Evolutionary conservation across 371 early-diverging fungal genomes (phyloP), one percentile per base, ranked within the genome.

Genomic region (Mucor lusitanicus): DNA sequence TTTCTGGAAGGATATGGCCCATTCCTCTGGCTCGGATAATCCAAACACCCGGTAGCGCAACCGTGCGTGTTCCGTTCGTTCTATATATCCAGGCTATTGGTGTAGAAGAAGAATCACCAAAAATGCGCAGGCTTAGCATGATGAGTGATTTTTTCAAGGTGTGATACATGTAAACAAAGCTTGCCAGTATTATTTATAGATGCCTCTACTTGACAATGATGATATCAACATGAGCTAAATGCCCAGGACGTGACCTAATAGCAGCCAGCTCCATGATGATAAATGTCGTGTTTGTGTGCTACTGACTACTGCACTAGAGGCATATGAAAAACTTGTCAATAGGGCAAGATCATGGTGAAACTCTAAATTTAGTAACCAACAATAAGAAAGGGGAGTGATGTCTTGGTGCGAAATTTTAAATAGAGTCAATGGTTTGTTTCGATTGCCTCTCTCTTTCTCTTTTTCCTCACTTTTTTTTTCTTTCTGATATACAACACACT

Each of bases 311-410:
- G n/a, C 17, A 8, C 19, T 44, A 7, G 5, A 5, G 21, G 46
- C 46, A 46, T 21, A 17, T 46, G 19, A 7, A 46, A n/a, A 25
- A 13, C 25, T 53, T 53, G 53, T 27, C 53, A 53, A 27, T 11
- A 27, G 27, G 15, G 40, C 40, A 40, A 40, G 5, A 27, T 53
- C 53, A 53, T 53, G 53, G 13, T 13, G 13, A 53, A 53, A 53
- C 53, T 53, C 53, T 53, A 53, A 53, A 53, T 53, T 53, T 53
- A 53, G 53, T 53, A 53, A 53, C 27, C 13, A 53, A 53, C 53
- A 53, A 53, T 53, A 53, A 53, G 53, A 53, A 53, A 27, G 53
- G 53, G 53, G 27, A 15, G 25, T 27, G 53, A 11, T 25, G 1
- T 27, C 23, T 53, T 25, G 25, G 48, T 23, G 48, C 5, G 48